Base-by-base conservation (phyloP, 2,329 filamentous ascomycete genomes). In the Trichoderma sp. region DNA sequence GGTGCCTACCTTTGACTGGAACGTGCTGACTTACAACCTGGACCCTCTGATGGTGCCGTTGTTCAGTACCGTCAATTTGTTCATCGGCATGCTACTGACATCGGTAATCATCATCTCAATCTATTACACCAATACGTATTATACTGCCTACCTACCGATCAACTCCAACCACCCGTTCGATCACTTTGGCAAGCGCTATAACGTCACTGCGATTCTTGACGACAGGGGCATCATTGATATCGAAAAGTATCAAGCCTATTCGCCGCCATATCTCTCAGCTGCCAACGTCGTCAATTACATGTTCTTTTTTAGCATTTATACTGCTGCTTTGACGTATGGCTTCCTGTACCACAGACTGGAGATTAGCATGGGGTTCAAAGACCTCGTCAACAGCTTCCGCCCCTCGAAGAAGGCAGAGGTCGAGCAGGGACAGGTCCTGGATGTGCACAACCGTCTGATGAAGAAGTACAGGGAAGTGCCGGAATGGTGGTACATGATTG, bases 401-500 rank as follows among this genome's bases (percentile, higher is more conserved):
- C 64, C 59, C 9, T 57, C 59, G 3, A 65, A 65, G 24, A 62
- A 30, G 44, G 47, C 19, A 7, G 58, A 63, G 7, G 14, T 62
- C 14, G 58, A 63, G 19, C 62, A 44, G 7, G 30, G 21, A 1
- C 64, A 64, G 24, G 19, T 52, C 9, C 64, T 66, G 12, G 80
- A 82, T 67, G 72, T 78, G 3, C 78, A 81, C 69, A 78, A 69
- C 64, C 70, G 72, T 7, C 68, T 76, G 5, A 81, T 82, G 80
- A 66, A 74, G 12, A 74, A 73, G 43, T 81, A 80, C 66, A 70
- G 70, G 1, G 80, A 81, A 62, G 78, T 81, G 3, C 79, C 80
- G 1, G 79, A 81, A 68, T 81, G 79, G 79, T 81, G 79, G 80
- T 81, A 80, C 69, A 68, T 81, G 6, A 39, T 76, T 41, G 79